Conservation (phyloP, 2,329 filamentous ascomycete genomes). For the Talaromyces sp. region DNA sequence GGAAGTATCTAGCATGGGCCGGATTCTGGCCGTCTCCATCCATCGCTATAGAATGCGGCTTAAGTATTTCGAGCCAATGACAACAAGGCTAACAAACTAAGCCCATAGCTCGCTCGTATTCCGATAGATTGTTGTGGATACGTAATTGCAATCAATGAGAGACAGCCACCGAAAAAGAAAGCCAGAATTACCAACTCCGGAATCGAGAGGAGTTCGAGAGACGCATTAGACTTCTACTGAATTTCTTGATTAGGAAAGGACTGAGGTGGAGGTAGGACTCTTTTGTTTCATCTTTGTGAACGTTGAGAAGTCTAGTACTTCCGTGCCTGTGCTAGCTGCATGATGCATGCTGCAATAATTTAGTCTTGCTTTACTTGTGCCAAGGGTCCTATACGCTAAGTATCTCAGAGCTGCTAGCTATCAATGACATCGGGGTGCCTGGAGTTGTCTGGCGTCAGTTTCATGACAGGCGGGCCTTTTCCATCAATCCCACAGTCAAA, state of each 20-base stretch:
- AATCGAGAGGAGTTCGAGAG: not conserved
- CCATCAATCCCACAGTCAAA: not conserved
- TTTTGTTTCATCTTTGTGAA: slow-evolving; percentile 3
- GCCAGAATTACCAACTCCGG: not conserved
- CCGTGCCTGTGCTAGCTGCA: not conserved
- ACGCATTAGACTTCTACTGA: not conserved
- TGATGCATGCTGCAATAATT: not conserved
- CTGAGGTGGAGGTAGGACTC: not conserved
- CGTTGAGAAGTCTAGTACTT: not conserved
- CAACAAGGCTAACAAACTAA: not conserved
- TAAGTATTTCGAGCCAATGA: not conserved
- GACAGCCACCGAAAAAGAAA: not conserved
- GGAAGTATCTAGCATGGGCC: not conserved
- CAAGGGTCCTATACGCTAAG: not conserved
- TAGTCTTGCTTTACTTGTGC: not conserved
- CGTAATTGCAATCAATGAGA: not conserved
- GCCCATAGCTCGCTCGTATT: not conserved
- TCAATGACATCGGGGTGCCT: not conserved
- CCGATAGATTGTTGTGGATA: not conserved
- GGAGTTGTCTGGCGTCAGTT: slow-evolving; percentile 3
- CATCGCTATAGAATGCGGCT: not conserved
- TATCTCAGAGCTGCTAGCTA: not conserved
- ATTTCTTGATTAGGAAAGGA: not conserved
- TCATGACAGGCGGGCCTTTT: not conserved
- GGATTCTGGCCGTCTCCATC: not conserved